A percentile compares a stretch with the other conserved stretches of the same genome.
Evolutionary conservation across 2,329 filamentous ascomycete genomes (phyloP).

Genomic region (Macrophomina pseudophaseolina): DNA sequence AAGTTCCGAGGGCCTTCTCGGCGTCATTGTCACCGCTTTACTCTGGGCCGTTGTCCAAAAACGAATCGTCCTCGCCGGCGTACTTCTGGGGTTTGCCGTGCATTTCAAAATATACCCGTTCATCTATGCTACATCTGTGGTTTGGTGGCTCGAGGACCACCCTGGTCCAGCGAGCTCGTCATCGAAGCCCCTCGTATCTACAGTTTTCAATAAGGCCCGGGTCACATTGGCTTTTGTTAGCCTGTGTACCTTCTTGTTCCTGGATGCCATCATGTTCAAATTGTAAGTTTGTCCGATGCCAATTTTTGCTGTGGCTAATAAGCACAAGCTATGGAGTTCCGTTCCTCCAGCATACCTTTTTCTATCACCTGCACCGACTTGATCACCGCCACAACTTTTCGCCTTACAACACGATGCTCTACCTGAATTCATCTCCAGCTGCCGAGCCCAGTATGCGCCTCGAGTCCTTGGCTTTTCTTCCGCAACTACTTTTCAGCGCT

Average conservation of each 20-base stretch:
- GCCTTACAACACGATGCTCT: conserved; percentile 89
- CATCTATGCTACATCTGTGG: conserved; percentile 82
- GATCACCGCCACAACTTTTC: conserved; percentile 99
- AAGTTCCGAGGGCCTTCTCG: conserved; percentile 88
- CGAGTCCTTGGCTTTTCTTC: conserved; percentile 85
- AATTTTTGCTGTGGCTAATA: background rate
- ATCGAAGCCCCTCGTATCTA: conserved; percentile 27
- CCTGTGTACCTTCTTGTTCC: conserved; percentile 70
- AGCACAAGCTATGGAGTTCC: conserved; percentile 70
- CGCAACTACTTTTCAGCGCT: conserved; percentile 81
- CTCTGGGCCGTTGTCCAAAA: conserved; percentile 78
- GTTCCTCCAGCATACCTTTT: conserved; percentile 87
- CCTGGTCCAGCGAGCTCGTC: background rate
- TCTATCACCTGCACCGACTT: conserved; percentile 90
- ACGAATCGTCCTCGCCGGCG: conserved; percentile 68
- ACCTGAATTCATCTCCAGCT: conserved; percentile 73
- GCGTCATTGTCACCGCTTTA: conserved; percentile 80
- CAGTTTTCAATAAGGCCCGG: conserved; percentile 48
- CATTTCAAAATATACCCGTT: conserved; percentile 99
- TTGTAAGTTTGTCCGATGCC: conserved; percentile 57
- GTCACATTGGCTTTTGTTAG: conserved; percentile 67
- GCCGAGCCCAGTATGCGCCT: conserved; percentile 53
- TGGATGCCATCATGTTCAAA: conserved; percentile 81
- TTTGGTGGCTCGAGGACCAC: conserved; percentile 76
- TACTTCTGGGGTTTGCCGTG: conserved; percentile 79